Evolutionary conservation across 352 stramenopile species (phyloP), one percentile per base, ranked within the genome.

Genomic region (Globisporangium lucens): DNA sequence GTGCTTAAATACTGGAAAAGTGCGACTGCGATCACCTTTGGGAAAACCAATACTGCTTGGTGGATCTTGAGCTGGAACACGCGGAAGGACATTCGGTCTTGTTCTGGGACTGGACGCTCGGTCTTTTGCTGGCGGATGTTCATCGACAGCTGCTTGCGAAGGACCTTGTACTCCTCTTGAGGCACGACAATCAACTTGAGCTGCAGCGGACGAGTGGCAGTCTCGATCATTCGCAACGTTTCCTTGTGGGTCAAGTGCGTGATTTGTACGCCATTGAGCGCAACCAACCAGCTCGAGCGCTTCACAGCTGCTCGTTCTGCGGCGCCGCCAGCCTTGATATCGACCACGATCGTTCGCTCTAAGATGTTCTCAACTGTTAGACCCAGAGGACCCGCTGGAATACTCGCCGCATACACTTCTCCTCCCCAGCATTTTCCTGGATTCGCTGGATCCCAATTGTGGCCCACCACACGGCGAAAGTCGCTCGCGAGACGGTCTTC

Each of bases 351-450:
- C 24, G 89, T 96, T 60, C 89, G 79, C 76, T 82, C 59, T 10
- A 72, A 12, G 10, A 95, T 93, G 41, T 96, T 96, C 64, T 96
- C 89, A n/a, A 96, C 89, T 0, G 89, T 96, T 29, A 96, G 77
- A 22, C 89, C 89, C 35, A 96, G 74, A 1, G 89, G 85, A 1
- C 89, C 89, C 1, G 86, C 75, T n/a, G 89, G 89, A 67, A 96
- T 93, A 4, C 76, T 87, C 13, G 84, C 87, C 9, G 73, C 58
- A 52, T 96, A 96, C 15, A 81, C 71, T 4, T 81, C 80, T 15
- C 66, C 76, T 30, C 79, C 77, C 73, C 89, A 84, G 38, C 80
- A 80, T 35, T 75, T 79, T 1, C 71, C 71, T 47, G 73, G 74
- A 17, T 85, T 75, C n/a, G 84, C 72, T 7, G 79, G 75, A 36